Percentiles rank a stretch among this genome's conserved stretches.
phyloP scores from a whole-genome alignment of 129 eudicot species.

The Ambrosia artemisiifolia region DNA sequence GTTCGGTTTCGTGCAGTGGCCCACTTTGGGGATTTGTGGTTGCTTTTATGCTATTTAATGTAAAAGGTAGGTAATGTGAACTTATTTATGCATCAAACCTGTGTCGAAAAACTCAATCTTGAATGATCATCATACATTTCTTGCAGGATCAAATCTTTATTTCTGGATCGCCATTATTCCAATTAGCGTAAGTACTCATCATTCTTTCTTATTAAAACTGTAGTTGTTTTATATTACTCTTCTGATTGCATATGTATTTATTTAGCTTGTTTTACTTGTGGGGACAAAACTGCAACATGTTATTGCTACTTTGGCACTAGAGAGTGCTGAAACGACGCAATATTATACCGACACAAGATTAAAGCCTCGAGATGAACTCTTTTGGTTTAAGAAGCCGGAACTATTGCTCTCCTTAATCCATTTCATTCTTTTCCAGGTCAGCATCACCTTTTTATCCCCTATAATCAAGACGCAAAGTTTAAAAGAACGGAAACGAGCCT shows the following conservation, averaged over 20 bases:
- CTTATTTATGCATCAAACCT: neutral
- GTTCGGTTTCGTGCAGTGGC: conserved; percentile 54
- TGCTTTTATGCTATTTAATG: conserved; percentile 87
- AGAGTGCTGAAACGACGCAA: conserved; percentile 79
- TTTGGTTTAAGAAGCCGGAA: conserved; percentile 96
- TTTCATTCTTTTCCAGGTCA: conserved; percentile 96
- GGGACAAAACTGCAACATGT: conserved; percentile 95
- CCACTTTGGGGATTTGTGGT: conserved; percentile 98
- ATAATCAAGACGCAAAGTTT: too few relatives aligned
- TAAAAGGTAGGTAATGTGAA: conserved; percentile 53
- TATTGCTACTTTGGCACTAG: conserved; percentile 89
- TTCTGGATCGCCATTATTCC: conserved; percentile 98
- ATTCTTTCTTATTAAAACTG: neutral
- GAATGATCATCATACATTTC: conserved; percentile 7
- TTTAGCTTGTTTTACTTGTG: conserved; percentile 87
- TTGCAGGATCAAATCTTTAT: conserved; percentile 96
- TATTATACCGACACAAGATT: conserved; percentile 53
- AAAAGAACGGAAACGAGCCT: too few relatives aligned
- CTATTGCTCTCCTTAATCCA: conserved; percentile 73
- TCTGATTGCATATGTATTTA: conserved; percentile 1
- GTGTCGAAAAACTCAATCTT: neutral
- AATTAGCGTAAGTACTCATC: conserved; percentile 59
- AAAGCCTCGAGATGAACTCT: conserved; percentile 93
- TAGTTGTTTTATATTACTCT: neutral
- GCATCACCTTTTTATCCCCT: neutral